Percentiles rank a stretch among this genome's conserved stretches.
Conservation (phyloP, 2,329 filamentous ascomycete species). For the Neonectria coccinea region DNA sequence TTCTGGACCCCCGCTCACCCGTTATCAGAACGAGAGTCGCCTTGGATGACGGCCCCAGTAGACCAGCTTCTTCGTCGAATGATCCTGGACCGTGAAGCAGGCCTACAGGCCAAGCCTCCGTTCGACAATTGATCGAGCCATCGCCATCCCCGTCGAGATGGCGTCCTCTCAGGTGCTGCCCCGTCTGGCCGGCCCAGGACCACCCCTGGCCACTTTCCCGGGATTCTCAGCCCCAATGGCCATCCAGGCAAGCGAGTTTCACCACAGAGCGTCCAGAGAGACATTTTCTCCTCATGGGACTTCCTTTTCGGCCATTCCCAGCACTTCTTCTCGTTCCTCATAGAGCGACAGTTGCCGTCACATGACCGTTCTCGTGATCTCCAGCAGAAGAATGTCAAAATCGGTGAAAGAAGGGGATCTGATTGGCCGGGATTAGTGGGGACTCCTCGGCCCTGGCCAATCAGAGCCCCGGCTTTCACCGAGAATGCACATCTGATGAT, state of each 20-base stretch:
- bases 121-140: conserved; percentile 16
- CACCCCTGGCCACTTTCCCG: conserved; percentile 28
- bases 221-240: conserved; percentile 31
- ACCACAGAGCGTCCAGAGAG: conserved; percentile 26
- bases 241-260: conserved; percentile 27
- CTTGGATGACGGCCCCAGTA: conserved; percentile 43
- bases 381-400: conserved; percentile 39
- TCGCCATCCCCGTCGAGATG: conserved; percentile 19
- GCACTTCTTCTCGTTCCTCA: conserved; percentile 26
- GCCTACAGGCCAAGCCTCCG: conserved; percentile 36
- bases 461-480: conserved; percentile 38
- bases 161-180: conserved; percentile 18
- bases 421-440: conserved; percentile 46
- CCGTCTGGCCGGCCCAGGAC: conserved; percentile 26
- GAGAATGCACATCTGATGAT: conserved; percentile 46
- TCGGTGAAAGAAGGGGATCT: conserved; percentile 48
- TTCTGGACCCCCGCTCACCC: conserved; percentile 22
- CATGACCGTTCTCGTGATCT: conserved; percentile 39
- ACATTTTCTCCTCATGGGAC: conserved; percentile 25
- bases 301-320: conserved; percentile 28
- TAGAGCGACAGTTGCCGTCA: conserved; percentile 31
- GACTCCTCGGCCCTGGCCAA: conserved; percentile 41
- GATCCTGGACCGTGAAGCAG: conserved; percentile 45
- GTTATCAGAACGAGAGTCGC: conserved; percentile 43
- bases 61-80: conserved; percentile 45